Base-by-base conservation (phyloP, 169 alveolate species). In the Eimeria praecox region DNA sequence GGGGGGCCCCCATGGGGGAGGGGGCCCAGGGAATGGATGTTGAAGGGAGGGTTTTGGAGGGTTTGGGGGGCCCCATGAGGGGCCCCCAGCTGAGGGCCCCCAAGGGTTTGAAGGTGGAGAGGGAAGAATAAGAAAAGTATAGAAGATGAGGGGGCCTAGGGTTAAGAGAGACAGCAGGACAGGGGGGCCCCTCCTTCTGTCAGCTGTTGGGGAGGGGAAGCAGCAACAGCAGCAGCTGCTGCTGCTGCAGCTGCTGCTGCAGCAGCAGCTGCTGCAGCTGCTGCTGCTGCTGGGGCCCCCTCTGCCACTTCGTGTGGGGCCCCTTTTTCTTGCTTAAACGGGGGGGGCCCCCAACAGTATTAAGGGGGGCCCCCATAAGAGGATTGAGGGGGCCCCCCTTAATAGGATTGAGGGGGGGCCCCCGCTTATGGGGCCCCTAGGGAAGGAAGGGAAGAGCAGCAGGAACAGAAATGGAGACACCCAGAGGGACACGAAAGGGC, bases 171-270 rank as follows among this genome's bases (percentile, higher is more conserved):
- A 12, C 20, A 49, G 59, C n/a, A n/a, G n/a, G n/a, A n/a, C n/a
- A n/a, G 69, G 69, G 69, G 69, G 69, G 30, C 69, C 69, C 69
- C n/a, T 59, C 30, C 69, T 59, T 59, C 69, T 59, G n/a, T 59
- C n/a, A 59, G 3, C 30, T 59, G 69, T 16, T 3, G 73, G 73
- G 73, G 35, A 24, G 66, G 24, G 66, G 66, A 18, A 14, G 10
- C 66, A 3, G 73, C 73, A 27, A 38, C 73, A 24, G 73, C 16
- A 6, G 73, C 73, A 27, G 40, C 12, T 27, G 73, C 40, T 16
- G 73, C 73, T 62, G 73, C 73, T 4, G 73, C 73, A 62, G 73
- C 5, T 3, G 40, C 38, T 27, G 73, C 73, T 24, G 73, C 73
- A 62, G 73, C 38, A 27, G 73, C 40, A 4, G 73, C 73, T 62